phyloP scores from a whole-genome alignment of 1,284 basidiomycete genomes.

The Ustilago hordei region DNA sequence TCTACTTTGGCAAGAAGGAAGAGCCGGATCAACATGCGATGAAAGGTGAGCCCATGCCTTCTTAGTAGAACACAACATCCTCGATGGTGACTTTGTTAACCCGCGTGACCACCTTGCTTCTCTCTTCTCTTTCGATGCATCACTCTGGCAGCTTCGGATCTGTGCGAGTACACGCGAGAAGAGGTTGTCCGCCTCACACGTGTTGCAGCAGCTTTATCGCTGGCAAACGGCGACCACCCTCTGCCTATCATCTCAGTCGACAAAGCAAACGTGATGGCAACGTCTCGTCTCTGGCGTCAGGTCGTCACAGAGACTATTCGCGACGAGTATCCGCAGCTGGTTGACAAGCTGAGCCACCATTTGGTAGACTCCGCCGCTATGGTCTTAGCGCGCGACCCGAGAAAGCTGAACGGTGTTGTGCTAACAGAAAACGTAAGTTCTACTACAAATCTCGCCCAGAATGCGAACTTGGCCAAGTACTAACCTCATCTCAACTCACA shows the following conservation, averaged over 20 bases:
- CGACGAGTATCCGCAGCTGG: conserved; percentile 50
- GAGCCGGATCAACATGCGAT: conserved; percentile 75
- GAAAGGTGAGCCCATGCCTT: conserved; percentile 27
- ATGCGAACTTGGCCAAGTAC: neutral
- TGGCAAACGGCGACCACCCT: conserved; percentile 84
- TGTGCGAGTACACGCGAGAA: conserved; percentile 78
- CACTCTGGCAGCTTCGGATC: conserved; percentile 36
- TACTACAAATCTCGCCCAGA: neutral
- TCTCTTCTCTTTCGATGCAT: neutral
- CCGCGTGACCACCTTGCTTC: neutral
- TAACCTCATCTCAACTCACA: neutral
- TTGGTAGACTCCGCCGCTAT: conserved; percentile 96
- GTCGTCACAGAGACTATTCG: conserved; percentile 64
- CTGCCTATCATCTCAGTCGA: conserved; percentile 91
- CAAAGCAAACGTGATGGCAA: conserved; percentile 97
- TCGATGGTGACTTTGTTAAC: neutral
- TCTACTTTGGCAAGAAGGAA: conserved; percentile 88
- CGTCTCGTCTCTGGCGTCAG: conserved; percentile 90
- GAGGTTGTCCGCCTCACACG: conserved; percentile 94
- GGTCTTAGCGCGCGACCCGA: conserved; percentile 90
- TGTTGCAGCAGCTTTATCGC: conserved; percentile 82
- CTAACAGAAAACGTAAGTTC: conserved; percentile 59
- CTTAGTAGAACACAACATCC: neutral
- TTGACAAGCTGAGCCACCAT: conserved; percentile 72
- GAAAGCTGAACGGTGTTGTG: conserved; percentile 89